Evolutionary conservation across 179 eudicot genomes (phyloP), one percentile per base, ranked within the genome.

Genomic region (Sideroxylon spinosum): DNA sequence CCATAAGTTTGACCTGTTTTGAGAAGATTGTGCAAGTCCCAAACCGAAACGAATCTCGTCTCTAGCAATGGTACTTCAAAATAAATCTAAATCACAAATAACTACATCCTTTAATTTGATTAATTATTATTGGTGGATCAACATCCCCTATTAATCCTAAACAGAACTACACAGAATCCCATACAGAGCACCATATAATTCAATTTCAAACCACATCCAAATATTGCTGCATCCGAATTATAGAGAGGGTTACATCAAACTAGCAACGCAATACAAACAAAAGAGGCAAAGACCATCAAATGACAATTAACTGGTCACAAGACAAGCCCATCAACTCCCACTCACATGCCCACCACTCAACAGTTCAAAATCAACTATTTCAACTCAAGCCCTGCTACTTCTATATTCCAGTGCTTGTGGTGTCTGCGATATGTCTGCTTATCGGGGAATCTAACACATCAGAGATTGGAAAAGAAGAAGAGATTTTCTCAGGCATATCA

Each of bases 301-400:
- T 37, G 29, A 73, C 26, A 10, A 10, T 9, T 10, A n/a, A 10
- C 10, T 49, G 64, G 46, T 72, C 73, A 68, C 73, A 68, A 49
- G 74, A n/a, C 32, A 70, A 22, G 26, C 10, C 72, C 72, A 68
- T 68, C 53, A 68, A 68, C 61, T 22, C 75, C 19, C 75, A 71
- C 61, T 71, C 75, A 71, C 61, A 71, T 14, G 60, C 7, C 13
- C 61, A 71, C 75, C 16, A 72, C 0, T 13, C 17, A 32, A 56
- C 17, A 23, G 9, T 56, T 19, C 65, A 44, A 46, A 69, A 9
- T 26, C 73, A 70, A 68, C 72, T 68, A 44, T 37, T 37, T 37
- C 44, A 3, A 37, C 44, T 37, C 44, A 44, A 16, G 49, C 64
- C 14, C 49, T 17, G 49, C 37, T 14, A 44, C 52, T 37, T 4